A percentile compares a stretch with the other conserved stretches of the same genome.
Conservation (phyloP, 345 rosid species). For the Pelargonium nanum region DNA sequence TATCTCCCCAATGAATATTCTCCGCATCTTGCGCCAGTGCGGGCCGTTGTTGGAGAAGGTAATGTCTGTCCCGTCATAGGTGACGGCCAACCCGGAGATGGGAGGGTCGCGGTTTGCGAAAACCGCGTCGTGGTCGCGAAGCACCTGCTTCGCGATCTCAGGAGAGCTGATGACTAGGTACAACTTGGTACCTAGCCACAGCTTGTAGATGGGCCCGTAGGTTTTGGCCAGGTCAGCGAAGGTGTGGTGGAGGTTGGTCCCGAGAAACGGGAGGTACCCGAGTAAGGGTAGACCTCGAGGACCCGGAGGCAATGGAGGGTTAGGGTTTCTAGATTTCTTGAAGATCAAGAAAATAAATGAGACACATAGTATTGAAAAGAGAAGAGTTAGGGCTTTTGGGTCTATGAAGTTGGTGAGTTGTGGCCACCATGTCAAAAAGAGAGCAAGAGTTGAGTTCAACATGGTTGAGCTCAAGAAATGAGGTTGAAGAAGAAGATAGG, state of each 20-base stretch:
- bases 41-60: constrained; percentile 16
- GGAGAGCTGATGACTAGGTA: constrained; percentile 26
- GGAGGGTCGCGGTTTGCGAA: constrained; percentile 18
- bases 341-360: neutral
- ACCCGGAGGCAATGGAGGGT: neutral
- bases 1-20: constrained; percentile 17
- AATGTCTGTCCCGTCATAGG: constrained; percentile 25
- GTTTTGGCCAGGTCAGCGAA: constrained; percentile 14
- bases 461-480: neutral
- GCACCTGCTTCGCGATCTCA: constrained; percentile 15
- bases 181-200: constrained; percentile 16
- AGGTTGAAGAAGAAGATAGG: too few relatives aligned
- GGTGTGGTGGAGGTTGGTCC: constrained; percentile 15
- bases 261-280: constrained; percentile 21
- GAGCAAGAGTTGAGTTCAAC: neutral
- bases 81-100: constrained; percentile 6
- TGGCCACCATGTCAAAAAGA: neutral
- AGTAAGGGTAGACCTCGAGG: constrained; percentile 9
- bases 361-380: neutral
- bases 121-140: constrained; percentile 17
- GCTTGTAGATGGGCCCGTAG: constrained; percentile 25
- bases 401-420: neutral
- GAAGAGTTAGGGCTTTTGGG: neutral
- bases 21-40: constrained; percentile 18
- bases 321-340: neutral